A percentile compares a stretch with the other conserved stretches of the same genome.
Evolutionary conservation across 2,329 filamentous ascomycete species (phyloP).

Genomic region (Thielaviopsis populi): DNA sequence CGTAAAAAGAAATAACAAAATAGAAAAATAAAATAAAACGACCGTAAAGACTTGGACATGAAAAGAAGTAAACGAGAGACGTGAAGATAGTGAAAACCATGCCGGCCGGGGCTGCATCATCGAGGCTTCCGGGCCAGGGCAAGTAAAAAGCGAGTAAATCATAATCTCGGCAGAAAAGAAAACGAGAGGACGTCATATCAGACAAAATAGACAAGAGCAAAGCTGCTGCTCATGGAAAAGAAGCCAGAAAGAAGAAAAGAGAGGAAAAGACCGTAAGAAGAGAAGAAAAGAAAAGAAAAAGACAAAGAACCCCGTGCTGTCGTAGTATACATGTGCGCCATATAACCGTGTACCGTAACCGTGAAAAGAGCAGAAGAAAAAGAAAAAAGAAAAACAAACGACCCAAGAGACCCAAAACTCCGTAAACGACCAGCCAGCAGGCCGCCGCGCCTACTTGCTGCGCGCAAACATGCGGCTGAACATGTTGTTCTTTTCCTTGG

Average conservation of each 20-base stretch:
- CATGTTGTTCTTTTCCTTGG: conserved; percentile 14
- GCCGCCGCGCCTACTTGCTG: conserved; percentile 8
- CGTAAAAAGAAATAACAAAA: neutral
- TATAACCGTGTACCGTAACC: conserved; percentile 8
- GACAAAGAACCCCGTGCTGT: conserved; percentile 7
- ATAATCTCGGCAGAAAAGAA: neutral
- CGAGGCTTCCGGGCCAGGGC: neutral
- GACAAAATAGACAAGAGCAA: conserved; percentile 1
- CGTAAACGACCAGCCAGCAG: neutral
- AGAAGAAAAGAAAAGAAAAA: conserved; percentile 2
- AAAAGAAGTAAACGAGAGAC: neutral
- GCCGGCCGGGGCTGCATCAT: neutral
- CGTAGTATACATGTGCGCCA: conserved; percentile 8
- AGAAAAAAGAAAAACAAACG: conserved; percentile 7
- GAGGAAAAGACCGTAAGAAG: neutral
- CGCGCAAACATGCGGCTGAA: conserved; percentile 19
- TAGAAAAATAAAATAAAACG: neutral
- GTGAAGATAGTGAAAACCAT: neutral
- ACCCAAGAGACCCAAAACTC: conserved; percentile 4
- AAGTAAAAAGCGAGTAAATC: neutral
- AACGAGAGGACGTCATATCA: conserved; percentile 13
- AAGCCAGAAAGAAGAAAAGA: conserved; percentile 10
- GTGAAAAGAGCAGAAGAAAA: conserved; percentile 4
- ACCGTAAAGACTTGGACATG: neutral
- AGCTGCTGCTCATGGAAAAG: neutral